Evolutionary conservation across 768 basidiomycete species (phyloP).

Genomic region (Russula emetica): DNA sequence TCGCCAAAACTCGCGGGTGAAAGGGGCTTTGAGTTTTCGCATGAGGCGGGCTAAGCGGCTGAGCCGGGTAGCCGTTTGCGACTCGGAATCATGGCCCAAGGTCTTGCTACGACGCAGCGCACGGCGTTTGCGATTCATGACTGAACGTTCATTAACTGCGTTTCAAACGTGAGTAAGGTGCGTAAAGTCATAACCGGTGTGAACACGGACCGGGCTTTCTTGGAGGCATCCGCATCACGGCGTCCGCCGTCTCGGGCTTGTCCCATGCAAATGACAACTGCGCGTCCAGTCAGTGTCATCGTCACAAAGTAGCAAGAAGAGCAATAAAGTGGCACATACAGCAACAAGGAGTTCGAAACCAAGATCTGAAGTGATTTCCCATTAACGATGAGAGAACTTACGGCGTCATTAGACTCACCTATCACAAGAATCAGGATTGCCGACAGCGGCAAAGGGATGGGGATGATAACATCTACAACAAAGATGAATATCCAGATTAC

Average conservation of each 20-base stretch:
- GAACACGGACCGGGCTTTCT: slow-evolving; percentile 53
- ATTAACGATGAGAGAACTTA: slow-evolving; percentile 4
- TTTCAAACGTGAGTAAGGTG: background rate
- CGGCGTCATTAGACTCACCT: slow-evolving; percentile 38
- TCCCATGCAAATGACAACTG: slow-evolving; percentile 73
- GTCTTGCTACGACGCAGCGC: slow-evolving; percentile 57
- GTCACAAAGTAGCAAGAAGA: background rate
- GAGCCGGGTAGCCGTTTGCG: slow-evolving; percentile 41
- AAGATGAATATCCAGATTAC: background rate
- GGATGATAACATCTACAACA: slow-evolving; percentile 56
- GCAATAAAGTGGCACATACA: slow-evolving; percentile 37
- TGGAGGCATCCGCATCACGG: slow-evolving; percentile 62
- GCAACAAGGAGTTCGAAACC: slow-evolving; percentile 66
- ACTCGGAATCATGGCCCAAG: slow-evolving; percentile 50
- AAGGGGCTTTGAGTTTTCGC: slow-evolving; percentile 46
- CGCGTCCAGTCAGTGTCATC: slow-evolving; percentile 2
- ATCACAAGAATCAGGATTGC: slow-evolving; percentile 70
- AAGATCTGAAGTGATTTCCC: slow-evolving; percentile 45
- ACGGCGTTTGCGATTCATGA: slow-evolving; percentile 49
- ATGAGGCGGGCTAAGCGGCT: slow-evolving; percentile 40
- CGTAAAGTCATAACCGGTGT: background rate
- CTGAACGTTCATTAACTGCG: slow-evolving; percentile 54
- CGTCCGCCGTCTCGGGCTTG: slow-evolving; percentile 58
- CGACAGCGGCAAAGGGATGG: slow-evolving; percentile 59
- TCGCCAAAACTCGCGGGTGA: slow-evolving; percentile 57